A percentile compares a stretch with the other conserved stretches of the same genome.
phyloP scores from a whole-genome alignment of 2,329 filamentous ascomycete species.

The Fusarium sp. region DNA sequence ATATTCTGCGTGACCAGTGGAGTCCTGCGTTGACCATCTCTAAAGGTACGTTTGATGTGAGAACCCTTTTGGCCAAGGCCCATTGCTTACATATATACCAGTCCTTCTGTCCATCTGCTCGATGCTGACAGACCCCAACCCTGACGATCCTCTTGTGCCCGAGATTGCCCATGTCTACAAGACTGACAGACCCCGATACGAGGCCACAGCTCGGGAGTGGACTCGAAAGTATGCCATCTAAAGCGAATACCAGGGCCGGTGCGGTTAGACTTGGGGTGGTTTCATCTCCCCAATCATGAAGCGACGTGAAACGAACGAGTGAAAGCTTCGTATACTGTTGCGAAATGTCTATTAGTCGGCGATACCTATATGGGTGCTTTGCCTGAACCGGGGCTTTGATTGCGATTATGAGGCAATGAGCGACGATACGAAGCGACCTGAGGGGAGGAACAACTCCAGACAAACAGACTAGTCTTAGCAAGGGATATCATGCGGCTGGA shows the following conservation, averaged over 20 bases:
- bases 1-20: constrained; percentile 99
- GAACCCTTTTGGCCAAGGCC: constrained; percentile 3
- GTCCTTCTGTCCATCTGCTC: constrained; percentile 99
- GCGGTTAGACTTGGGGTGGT: constrained; percentile 43
- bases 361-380: constrained; percentile 27
- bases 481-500: constrained; percentile 52
- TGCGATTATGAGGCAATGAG: constrained; percentile 39
- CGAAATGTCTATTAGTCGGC: constrained; percentile 33
- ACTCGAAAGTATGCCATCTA: constrained; percentile 99
- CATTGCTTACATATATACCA: constrained; percentile 50
- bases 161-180: constrained; percentile 99
- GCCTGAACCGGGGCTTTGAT: constrained; percentile 33
- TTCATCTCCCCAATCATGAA: constrained; percentile 42
- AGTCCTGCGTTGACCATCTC: constrained; percentile 98
- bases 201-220: constrained; percentile 97
- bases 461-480: constrained; percentile 51
- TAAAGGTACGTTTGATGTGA: constrained; percentile 75
- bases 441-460: constrained; percentile 49
- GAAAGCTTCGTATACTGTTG: constrained; percentile 40
- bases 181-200: constrained; percentile 94
- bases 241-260: constrained; percentile 30
- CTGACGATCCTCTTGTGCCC: constrained; percentile 96
- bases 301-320: constrained; percentile 42
- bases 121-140: constrained; percentile 99
- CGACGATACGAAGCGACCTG: constrained; percentile 39